Evolutionary conservation across 805 yeast genomes (phyloP), one percentile per base, ranked within the genome.

Genomic region (Kluyveromyces starmeri): DNA sequence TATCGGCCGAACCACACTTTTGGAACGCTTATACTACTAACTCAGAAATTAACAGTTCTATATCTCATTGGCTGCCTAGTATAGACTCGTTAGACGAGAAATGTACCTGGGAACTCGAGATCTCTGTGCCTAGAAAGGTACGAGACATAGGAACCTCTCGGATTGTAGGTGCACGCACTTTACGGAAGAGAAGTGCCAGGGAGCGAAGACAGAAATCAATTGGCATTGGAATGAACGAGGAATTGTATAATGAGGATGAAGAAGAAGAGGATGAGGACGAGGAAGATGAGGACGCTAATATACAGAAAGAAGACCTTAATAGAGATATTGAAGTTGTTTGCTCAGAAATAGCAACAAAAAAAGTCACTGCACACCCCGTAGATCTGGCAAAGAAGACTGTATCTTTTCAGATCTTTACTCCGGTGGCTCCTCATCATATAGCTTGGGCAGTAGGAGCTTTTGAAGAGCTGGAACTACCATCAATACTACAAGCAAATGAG

Each of bases 61-160:
- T 97, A 0, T 83, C 95, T 2, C 80, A 86, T n/a, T 92, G 99
- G 99, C 82, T 92, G 32, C 99, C 99, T 0, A 92, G 98, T 53
- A 70, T 92, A 5, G 96, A 92, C 44, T 83, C 80, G 28, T 56
- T 86, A 20, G 80, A 88, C 72, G 96, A 86, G 47, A 73, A 84
- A 41, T 80, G 83, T 27, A 81, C 96, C 1, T 92, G 97, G 97
- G 86, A 86, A 42, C 53, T 92, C 7, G 94, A 84, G 50, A 65
- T 92, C n/a, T 74, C 78, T 41, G 76, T 85, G 2, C 95, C 96
- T 0, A 71, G 83, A 47, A 78, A 89, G 0, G 67, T 88, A 1
- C 73, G 74, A 24, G 88, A 83, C 51, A 73, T 88, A 20, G 80
- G 65, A 3, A 46, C 52, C 2, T 41, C 62, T 0, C 59, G 52